Base-by-base conservation (phyloP, 2,329 filamentous ascomycete genomes). In the Fusarium sp. region DNA sequence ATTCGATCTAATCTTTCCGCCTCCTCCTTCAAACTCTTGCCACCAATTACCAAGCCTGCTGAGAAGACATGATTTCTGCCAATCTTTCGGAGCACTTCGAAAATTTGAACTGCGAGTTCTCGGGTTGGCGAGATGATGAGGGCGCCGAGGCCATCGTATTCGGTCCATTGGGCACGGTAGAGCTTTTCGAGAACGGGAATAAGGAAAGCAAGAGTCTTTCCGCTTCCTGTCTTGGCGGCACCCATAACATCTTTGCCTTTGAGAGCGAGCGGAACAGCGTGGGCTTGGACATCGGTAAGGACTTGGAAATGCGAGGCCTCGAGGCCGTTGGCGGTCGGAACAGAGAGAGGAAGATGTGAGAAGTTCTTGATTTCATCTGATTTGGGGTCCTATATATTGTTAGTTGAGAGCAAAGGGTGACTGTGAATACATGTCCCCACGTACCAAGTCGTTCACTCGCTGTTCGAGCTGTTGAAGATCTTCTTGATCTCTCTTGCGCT, bases 51-150 rank as follows among this genome's bases (percentile, higher is more conserved):
- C 74, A 98, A 81, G 0, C 96, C 96, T 1, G 96, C 96, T 1
- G 95, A 97, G 78, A 98, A 98, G 63, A 89, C 86, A 79, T 99
- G 95, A 60, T 95, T 90, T 58, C 93, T 88, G 43, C 96, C 96
- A 60, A 99, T 89, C 79, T 97, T 97, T 66, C 93, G 87, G 74
- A 99, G 81, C 1, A 98, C 95, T 60, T 98, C 92, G 77, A 98
- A 99, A 66, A 97, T 99, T 80, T 99, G 96, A 38, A 97, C 96
- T 0, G 96, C 95, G 57, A 99, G 85, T 82, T 99, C 96, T 76
- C 96, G 91, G 10, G 96, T 99, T 1, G 96, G 96, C 1, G 94
- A 95, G 55, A 99, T 91, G 70, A 99, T 93, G 68, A 99, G 86
- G 7, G 96, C 96, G 11, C 95, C 95, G 29, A 99, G 84, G 1